Percentiles rank a stretch among this genome's conserved stretches.
phyloP scores from a whole-genome alignment of 169 alveolate genomes.

The Plasmodium blacklocki region DNA sequence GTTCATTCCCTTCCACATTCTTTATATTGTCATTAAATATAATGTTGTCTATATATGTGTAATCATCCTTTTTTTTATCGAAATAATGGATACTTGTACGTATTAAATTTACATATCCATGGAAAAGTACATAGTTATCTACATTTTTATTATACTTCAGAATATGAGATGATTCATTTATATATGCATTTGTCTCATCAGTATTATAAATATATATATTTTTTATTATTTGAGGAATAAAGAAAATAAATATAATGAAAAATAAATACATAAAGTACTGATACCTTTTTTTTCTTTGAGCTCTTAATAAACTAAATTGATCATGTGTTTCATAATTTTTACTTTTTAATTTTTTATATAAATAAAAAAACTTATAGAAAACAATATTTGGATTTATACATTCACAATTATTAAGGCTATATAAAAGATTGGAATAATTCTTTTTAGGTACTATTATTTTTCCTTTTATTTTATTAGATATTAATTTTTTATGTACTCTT shows the following conservation, averaged over 20 bases:
- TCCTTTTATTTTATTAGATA: conserved; percentile 9
- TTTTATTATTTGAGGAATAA: conserved; percentile 49
- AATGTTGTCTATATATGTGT: background rate
- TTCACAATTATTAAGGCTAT: conserved; percentile 52
- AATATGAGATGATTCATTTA: background rate
- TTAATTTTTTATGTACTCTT: conserved; percentile 32
- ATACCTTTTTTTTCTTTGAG: conserved; percentile 31
- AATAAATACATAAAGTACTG: conserved; percentile 53
- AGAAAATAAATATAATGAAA: conserved; percentile 43
- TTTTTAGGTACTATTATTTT: conserved; percentile 2
- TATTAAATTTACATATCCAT: conserved; percentile 22
- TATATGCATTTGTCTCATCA: conserved; percentile 24
- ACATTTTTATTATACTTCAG: background rate
- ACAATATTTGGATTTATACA: conserved; percentile 55
- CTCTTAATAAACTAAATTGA: background rate
- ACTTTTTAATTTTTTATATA: conserved; percentile 41
- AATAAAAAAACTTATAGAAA: conserved; percentile 59
- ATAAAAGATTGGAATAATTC: conserved; percentile 55
- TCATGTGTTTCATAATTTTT: conserved; percentile 3
- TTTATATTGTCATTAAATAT: background rate
- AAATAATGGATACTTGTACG: no score
- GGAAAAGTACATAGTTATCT: conserved; percentile 16
- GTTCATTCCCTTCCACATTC: background rate
- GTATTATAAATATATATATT: conserved; percentile 51
- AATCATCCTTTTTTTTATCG: no score